Percentiles rank a stretch among this genome's conserved stretches.
Conservation (phyloP, 1,284 basidiomycete genomes). For the Cystobasidium pallidum region DNA sequence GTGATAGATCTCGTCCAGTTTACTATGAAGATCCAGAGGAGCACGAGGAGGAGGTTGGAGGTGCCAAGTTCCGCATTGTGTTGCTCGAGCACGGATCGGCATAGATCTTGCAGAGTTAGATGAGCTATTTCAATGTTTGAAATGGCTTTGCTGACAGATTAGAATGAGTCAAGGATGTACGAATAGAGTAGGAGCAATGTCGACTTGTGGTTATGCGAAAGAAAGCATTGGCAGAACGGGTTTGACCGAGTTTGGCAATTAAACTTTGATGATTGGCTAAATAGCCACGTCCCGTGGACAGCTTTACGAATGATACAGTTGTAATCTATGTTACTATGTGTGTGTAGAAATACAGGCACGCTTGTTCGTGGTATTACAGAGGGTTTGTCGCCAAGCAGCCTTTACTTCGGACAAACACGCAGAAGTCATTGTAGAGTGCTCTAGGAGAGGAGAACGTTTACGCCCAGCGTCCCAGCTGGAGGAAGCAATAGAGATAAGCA, state of each 20-base stretch:
- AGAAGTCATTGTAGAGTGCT: background rate
- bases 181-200: background rate
- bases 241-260: background rate
- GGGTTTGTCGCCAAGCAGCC: background rate
- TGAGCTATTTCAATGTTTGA: no score
- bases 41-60: constrained; percentile 45
- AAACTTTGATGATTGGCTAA: background rate
- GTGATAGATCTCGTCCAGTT: constrained; percentile 36
- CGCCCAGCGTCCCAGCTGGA: constrained; percentile 30
- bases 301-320: constrained; percentile 2
- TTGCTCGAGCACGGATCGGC: constrained; percentile 37
- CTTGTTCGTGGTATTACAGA: background rate
- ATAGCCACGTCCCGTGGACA: background rate
- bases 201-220: background rate
- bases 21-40: constrained; percentile 41
- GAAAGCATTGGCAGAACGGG: background rate
- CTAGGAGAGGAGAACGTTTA: background rate
- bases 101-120: no score
- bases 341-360: background rate
- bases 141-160: no score
- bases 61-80: constrained; percentile 46
- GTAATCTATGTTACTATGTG: constrained; percentile 2
- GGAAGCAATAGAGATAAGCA: background rate
- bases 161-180: background rate
- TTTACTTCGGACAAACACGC: no score